Base-by-base conservation (phyloP, 1,284 basidiomycete species). In the Microbotryum intermedium region DNA sequence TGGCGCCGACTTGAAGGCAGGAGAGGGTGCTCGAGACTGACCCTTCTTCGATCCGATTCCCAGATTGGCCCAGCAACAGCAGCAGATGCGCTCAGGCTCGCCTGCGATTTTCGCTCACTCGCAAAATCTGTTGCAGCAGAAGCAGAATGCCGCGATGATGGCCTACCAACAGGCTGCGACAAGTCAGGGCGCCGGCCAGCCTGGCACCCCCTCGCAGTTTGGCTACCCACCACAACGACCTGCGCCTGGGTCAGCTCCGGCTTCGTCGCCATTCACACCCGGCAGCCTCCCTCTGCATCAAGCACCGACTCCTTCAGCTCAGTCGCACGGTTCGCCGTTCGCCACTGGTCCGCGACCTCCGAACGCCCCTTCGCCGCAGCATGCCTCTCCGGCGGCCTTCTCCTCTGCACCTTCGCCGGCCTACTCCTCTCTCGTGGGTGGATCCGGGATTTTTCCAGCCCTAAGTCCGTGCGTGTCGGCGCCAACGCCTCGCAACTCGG, bases 11-110 rank as follows among this genome's bases (percentile, higher is more conserved):
- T 16, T n/a, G 25, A 34, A 16, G 10, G 16, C 20, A 25, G 18
- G 25, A 21, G 1, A 6, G 1, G 7, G 4, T 20, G 4, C 3
- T 29, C 8, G 25, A 13, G 23, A 18, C 44, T 44, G 25, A 25
- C 26, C 2, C 8, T 18, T 30, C 21, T 8, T 34, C 26, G 4
- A 13, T 30, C n/a, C 11, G 26, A 11, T 39, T 16, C 34, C 34
- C 34, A 62, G 61, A 44, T 55, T 62, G 55, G 61, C 61, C 16
- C 55, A 56, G 23, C 55, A 56, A 7, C 61, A 63, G 42, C 53
- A 58, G 30, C 50, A 51, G 6, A 57, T 57, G 30, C 53, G 52
- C 25, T n/a, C 57, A 1, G 48, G 42, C 9, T 62, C 58, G 10
- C 58, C 58, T 29, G 53, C 50, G 6, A 53, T 55, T 8, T 43